Conservation (phyloP, 331 rosid species). For the Phaseolus coccineus region DNA sequence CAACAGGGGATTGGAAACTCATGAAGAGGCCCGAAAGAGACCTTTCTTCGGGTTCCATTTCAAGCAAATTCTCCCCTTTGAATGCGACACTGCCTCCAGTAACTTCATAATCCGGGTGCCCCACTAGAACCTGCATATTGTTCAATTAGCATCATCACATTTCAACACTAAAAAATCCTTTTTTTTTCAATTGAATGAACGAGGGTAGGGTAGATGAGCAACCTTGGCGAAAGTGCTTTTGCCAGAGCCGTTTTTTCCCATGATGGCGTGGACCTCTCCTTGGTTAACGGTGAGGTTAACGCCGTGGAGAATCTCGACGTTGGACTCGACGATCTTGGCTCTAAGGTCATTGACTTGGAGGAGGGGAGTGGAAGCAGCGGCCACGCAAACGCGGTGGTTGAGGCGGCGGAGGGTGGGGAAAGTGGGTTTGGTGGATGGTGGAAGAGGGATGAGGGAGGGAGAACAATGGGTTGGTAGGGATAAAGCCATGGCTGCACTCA, state of each 20-base stretch:
- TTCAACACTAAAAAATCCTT: not conserved
- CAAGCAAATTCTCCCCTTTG: slow-evolving; percentile 82
- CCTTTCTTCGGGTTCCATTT: slow-evolving; percentile 87
- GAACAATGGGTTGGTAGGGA: not conserved
- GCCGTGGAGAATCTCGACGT: slow-evolving; percentile 72
- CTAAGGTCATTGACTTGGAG: slow-evolving; percentile 75
- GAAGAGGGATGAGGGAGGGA: slow-evolving; percentile 29
- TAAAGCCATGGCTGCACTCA: slow-evolving; percentile 10
- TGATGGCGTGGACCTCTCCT: slow-evolving; percentile 96
- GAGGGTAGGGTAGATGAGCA: not conserved
- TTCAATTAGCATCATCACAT: not conserved
- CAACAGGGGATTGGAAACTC: slow-evolving; percentile 96
- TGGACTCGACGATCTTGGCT: slow-evolving; percentile 75
- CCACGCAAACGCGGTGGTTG: slow-evolving; percentile 25
- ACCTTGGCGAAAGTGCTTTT: slow-evolving; percentile 97
- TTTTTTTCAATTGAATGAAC: not conserved
- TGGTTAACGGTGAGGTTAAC: slow-evolving; percentile 76
- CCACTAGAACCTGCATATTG: slow-evolving; percentile 72
- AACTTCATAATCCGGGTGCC: slow-evolving; percentile 94
- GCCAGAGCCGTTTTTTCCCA: slow-evolving; percentile 98
- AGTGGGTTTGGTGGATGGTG: not conserved
- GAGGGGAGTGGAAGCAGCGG: slow-evolving; percentile 24
- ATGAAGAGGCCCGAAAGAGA: slow-evolving; percentile 89
- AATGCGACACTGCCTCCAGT: slow-evolving; percentile 82
- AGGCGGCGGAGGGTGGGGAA: slow-evolving; percentile 20